Percentiles rank a stretch among this genome's conserved stretches.
Evolutionary conservation across 345 rosid genomes (phyloP).

Genomic region (Aquilaria sinensis): DNA sequence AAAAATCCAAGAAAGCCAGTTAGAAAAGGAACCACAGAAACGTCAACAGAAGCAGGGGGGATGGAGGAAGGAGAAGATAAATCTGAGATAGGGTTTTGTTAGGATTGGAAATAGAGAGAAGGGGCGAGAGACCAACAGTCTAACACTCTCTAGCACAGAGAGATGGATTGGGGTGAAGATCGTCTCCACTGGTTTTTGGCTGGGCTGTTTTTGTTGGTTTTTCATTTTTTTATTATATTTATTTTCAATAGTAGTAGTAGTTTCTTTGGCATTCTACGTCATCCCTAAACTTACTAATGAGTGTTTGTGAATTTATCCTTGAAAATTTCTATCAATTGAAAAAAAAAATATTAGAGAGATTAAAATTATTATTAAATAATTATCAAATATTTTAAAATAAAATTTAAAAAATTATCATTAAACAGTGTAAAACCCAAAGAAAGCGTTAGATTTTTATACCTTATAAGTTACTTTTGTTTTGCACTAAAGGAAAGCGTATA

Average conservation of each 20-base stretch:
- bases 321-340: not conserved
- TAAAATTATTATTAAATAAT: not conserved
- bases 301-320: not conserved
- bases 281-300: too few species aligned
- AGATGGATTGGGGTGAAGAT: conserved; percentile 26
- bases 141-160: not conserved
- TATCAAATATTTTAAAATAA: not conserved
- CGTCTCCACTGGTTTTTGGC: conserved; percentile 27
- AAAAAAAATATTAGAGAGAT: not conserved
- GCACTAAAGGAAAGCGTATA: too few species aligned
- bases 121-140: conserved; percentile 1
- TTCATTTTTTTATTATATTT: not conserved
- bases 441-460: too few species aligned
- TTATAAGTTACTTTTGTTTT: too few species aligned
- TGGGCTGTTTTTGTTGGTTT: not conserved
- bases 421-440: not conserved
- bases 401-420: not conserved
- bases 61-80: not conserved
- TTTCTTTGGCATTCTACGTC: too few species aligned
- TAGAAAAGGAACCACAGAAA: conserved; percentile 6
- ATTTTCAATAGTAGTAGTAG: not conserved
- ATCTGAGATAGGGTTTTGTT: conserved; percentile 4
- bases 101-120: not conserved
- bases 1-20: conserved; percentile 24
- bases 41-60: not conserved